Evolutionary conservation across 148 eudicot species (phyloP), one percentile per base, ranked within the genome.

Genomic region (Amaranthus palmeri): DNA sequence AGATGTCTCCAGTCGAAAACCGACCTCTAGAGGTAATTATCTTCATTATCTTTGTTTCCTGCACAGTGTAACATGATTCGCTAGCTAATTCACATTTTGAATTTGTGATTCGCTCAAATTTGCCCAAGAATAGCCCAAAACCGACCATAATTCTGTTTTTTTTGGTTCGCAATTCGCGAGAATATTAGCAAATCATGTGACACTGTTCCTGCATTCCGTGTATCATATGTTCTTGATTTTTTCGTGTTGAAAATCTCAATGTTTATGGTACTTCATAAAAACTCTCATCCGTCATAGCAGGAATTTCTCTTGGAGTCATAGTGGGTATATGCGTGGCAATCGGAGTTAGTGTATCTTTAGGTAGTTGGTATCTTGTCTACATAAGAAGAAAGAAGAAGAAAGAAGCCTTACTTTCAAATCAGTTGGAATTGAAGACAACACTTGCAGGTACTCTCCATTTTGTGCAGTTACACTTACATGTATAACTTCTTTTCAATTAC

Each of bases 261-360:
- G 67, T 13, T 65, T 54, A 54, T 60, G 11, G 66, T 73, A 14
- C 67, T 51, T 69, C 18, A 12, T 71, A 56, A 55, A 48, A 48
- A 7, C 67, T 70, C 53, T 54, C 70, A 65, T 87, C 14, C 42
- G 11, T 67, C 41, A 63, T 68, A 76, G 54, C 84, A 88, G 92
- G 86, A 71, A 7, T 73, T 45, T 77, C 88, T 51, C 42, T 73
- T 75, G 90, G 87, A 76, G 82, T 74, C 54, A 71, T 84, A 54
- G 88, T 79, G 67, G 90, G 88, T 44, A 63, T 86, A 76, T 61
- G 75, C 63, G 73, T 73, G 48, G 87, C 77, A 18, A 83, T 65
- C 63, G 87, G 71, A 63, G 13, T 86, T 63, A 54, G 74, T 65
- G 46, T 79, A 44, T 54, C 81, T 57, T 86, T 81, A 18, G 79